Percentiles rank a stretch among this genome's conserved stretches.
Conservation (phyloP, 495 filamentous ascomycete species). For the Penicillium ochrochloron region DNA sequence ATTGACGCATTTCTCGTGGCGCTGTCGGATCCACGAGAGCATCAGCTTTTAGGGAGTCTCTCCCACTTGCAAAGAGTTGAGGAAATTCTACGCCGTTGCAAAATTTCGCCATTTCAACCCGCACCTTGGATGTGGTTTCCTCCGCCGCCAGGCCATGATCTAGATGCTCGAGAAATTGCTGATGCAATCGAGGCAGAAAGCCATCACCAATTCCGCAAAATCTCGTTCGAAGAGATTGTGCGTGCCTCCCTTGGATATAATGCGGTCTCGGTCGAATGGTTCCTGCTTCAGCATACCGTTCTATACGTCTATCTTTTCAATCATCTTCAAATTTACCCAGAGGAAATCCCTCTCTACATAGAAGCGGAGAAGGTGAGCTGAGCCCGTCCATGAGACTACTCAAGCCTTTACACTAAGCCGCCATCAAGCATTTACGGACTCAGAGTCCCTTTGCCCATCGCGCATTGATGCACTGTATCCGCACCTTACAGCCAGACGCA, state of each 20-base stretch:
- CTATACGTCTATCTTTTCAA: slow-evolving; percentile 43
- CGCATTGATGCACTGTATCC: slow-evolving; percentile 37
- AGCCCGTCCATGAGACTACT: too few species aligned
- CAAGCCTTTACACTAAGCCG: background rate
- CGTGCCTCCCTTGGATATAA: slow-evolving; percentile 45
- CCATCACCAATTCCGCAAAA: slow-evolving; percentile 46
- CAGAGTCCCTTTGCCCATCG: slow-evolving; percentile 49
- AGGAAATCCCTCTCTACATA: slow-evolving; percentile 38
- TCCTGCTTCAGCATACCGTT: slow-evolving; percentile 46
- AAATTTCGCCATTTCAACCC: slow-evolving; percentile 24
- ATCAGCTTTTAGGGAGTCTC: slow-evolving; percentile 33
- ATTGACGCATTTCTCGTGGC: slow-evolving; percentile 42
- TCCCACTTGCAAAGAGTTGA: slow-evolving; percentile 50
- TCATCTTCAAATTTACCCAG: slow-evolving; percentile 41
- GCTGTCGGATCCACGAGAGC: slow-evolving; percentile 35
- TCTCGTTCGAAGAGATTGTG: slow-evolving; percentile 49
- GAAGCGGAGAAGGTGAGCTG: slow-evolving; percentile 44
- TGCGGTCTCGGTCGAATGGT: slow-evolving; percentile 43
- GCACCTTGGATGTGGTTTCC: slow-evolving; percentile 49
- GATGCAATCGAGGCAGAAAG: slow-evolving; percentile 47
- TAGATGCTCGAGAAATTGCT: slow-evolving; percentile 36
- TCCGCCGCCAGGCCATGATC: slow-evolving; percentile 23
- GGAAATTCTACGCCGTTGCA: slow-evolving; percentile 44
- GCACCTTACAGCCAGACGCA: slow-evolving; percentile 26
- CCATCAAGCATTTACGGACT: slow-evolving; percentile 38